Evolutionary conservation across 2,329 filamentous ascomycete genomes (phyloP).

Genomic region (Fusarium beomiforme): DNA sequence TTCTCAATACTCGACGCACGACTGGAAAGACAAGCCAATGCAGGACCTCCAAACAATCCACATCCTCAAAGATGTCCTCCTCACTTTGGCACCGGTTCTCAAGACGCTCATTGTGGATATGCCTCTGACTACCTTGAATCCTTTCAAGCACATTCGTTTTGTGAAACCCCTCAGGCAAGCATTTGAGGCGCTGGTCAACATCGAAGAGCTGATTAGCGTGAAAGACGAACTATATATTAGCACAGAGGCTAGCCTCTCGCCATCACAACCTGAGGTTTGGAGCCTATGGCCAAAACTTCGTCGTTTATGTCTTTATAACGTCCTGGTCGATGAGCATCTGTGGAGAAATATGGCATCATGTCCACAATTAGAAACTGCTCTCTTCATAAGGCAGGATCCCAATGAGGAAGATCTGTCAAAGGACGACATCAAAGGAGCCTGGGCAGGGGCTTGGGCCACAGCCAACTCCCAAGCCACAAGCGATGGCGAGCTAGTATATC

Average conservation of each 20-base stretch:
- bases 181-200: constrained; percentile 30
- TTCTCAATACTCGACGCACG: neutral
- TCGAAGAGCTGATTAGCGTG: constrained; percentile 40
- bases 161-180: constrained; percentile 16
- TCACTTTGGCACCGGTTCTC: constrained; percentile 19
- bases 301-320: constrained; percentile 31
- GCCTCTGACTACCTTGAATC: constrained; percentile 21
- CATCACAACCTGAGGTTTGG: constrained; percentile 31
- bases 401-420: no score
- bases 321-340: fast-evolving
- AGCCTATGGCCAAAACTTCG: constrained; percentile 34
- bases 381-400: constrained; percentile 6
- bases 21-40: neutral
- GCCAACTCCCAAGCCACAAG: fast-evolving
- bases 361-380: neutral
- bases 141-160: neutral
- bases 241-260: fast-evolving
- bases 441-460: neutral
- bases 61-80: constrained; percentile 1
- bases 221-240: constrained; percentile 31
- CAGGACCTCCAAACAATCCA: neutral
- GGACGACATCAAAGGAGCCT: neutral
- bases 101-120: constrained; percentile 33
- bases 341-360: constrained; percentile 5
- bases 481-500: neutral